Evolutionary conservation across 1,284 basidiomycete species (phyloP).

Genomic region (Ganoderma lucidum): DNA sequence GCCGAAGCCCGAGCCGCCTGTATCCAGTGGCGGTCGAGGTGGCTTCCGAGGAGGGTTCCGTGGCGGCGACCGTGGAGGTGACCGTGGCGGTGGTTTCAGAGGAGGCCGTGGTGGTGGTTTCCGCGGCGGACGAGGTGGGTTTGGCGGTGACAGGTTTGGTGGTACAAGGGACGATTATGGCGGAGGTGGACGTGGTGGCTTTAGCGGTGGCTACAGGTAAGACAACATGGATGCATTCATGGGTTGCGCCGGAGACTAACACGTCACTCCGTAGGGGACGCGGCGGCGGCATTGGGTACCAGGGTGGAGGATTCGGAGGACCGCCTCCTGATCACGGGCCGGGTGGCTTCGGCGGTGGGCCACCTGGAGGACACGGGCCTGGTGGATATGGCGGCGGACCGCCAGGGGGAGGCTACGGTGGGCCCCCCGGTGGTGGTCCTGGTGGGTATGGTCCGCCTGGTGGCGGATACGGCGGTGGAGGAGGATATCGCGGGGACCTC

Average conservation of each 20-base stretch:
- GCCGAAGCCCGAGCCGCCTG: constrained; percentile 82
- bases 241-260: constrained; percentile 27
- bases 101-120: constrained; percentile 49
- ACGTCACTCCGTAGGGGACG: constrained; percentile 55
- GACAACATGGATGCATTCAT: neutral
- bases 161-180: constrained; percentile 40
- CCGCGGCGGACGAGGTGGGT: constrained; percentile 48
- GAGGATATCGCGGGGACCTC: constrained; percentile 56
- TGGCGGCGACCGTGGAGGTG: constrained; percentile 53
- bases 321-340: constrained; percentile 42
- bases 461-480: constrained; percentile 37
- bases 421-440: constrained; percentile 74
- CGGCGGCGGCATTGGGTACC: constrained; percentile 76
- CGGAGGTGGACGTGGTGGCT: constrained; percentile 34
- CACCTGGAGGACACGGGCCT: constrained; percentile 43
- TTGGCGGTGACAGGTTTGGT: constrained; percentile 39
- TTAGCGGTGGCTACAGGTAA: constrained; percentile 52
- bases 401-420: constrained; percentile 51
- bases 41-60: constrained; percentile 51
- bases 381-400: constrained; percentile 45
- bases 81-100: constrained; percentile 46
- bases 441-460: constrained; percentile 62
- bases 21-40: constrained; percentile 46
- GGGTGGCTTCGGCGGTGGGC: constrained; percentile 56
- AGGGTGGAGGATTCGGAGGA: constrained; percentile 65